Evolutionary conservation across 1,284 basidiomycete genomes (phyloP), one percentile per base, ranked within the genome.

Genomic region (Cerioporus squamosus): DNA sequence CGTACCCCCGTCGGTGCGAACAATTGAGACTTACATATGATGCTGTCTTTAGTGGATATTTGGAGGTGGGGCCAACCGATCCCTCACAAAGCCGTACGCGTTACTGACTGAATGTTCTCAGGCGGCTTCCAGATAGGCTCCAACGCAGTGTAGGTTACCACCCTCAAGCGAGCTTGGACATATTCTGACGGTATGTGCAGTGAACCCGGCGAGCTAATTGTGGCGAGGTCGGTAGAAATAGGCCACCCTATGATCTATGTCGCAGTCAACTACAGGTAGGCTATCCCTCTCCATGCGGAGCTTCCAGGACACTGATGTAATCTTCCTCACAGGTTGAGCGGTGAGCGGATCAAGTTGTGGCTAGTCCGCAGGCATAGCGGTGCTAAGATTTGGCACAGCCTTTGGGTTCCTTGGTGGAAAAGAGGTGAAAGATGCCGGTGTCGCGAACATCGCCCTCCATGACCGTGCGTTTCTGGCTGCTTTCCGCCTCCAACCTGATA

Each of bases 391-490:
- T 17, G 17, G 8, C 33, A 20, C n/a, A 77, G 73, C 74, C 0
- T 78, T 76, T 60, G 82, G 82, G 0, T 85, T 85, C 65, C 63
- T 83, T 42, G 78, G 76, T 5, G 74, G 83, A 17, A 65, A 79
- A 55, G 79, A 85, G 63, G 77, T 82, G 20, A 76, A 77, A 47
- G 77, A 72, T 10, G 83, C 79, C 7, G 81, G 81, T 2, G 71
- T 82, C 1, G 78, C 79, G 1, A 86, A 87, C 64, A 66, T 83
- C 2, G 85, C 85, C 5, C 68, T 85, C 3, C 77, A 75, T 47
- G 82, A 84, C 62, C 81, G 82, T 83, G 60, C 62, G 79, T 72
- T n/a, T n/a, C n/a, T n/a, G n/a, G n/a, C n/a, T 29, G 26, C 9
- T 29, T 29, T 9, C 26, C 26, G 26, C 26, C 26, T 29, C 9